A percentile compares a stretch with the other conserved stretches of the same genome.
phyloP scores from a whole-genome alignment of 176 grass and related monocot species.

The Alopecurus myosuroides region DNA sequence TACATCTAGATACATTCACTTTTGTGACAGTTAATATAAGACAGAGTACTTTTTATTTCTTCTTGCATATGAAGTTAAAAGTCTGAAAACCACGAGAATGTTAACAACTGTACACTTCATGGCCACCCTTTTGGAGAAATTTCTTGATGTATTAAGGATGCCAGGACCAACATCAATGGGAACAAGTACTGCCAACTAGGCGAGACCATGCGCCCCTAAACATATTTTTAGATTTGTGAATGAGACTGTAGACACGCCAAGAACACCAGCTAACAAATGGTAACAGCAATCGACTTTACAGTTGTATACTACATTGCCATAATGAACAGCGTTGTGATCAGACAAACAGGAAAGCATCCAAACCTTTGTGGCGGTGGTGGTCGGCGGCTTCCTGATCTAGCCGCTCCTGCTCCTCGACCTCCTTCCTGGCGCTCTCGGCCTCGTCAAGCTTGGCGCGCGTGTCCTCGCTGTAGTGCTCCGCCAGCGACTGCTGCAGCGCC shows the following conservation, averaged over 20 bases:
- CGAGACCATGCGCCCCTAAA: background rate
- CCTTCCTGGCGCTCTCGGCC: conserved; percentile 26
- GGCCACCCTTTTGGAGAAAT: background rate
- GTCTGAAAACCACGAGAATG: background rate
- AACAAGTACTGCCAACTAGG: background rate
- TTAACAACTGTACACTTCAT: background rate
- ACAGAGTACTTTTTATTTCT: background rate
- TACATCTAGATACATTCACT: too few relatives aligned
- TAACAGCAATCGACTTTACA: background rate
- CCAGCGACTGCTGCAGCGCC: conserved; percentile 37
- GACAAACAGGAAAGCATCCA: background rate
- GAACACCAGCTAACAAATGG: background rate
- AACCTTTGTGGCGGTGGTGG: conserved; percentile 48
- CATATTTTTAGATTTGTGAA: background rate
- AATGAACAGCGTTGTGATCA: background rate
- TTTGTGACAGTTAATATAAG: too few relatives aligned
- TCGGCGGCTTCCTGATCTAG: conserved; percentile 48
- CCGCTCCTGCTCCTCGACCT: conserved; percentile 38
- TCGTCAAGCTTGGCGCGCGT: conserved; percentile 36
- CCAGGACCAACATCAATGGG: background rate
- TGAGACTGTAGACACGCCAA: background rate
- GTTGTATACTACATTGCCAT: background rate
- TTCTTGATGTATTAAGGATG: background rate
- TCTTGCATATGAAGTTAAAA: background rate
- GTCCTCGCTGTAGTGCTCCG: conserved; percentile 41